phyloP scores from a whole-genome alignment of 148 eudicot genomes.

The Rheum nobile region DNA sequence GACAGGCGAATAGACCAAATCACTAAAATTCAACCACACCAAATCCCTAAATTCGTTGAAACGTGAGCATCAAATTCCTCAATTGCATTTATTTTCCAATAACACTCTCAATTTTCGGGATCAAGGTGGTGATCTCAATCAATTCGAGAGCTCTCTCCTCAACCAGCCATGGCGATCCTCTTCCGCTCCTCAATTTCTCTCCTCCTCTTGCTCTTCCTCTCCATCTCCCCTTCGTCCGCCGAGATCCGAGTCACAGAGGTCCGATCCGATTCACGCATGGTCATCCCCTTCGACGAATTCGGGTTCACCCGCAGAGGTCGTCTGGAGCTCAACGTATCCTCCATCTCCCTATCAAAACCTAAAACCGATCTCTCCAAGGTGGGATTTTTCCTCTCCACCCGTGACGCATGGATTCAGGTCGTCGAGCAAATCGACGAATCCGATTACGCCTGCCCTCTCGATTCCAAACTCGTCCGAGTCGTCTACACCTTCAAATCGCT shows the following conservation, averaged over 20 bases:
- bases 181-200: slow-evolving; percentile 10
- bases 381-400: slow-evolving; percentile 67
- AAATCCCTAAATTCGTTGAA: slow-evolving; percentile 1
- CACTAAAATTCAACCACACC: background rate
- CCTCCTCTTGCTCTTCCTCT: slow-evolving; percentile 2
- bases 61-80: background rate
- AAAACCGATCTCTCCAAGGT: slow-evolving; percentile 30
- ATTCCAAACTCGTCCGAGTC: slow-evolving; percentile 21
- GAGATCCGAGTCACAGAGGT: slow-evolving; percentile 51
- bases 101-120: background rate
- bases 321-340: slow-evolving; percentile 50
- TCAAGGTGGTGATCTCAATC: background rate
- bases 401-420: slow-evolving; percentile 48
- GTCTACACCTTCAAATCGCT: slow-evolving; percentile 40
- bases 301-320: slow-evolving; percentile 72
- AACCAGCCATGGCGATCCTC: slow-evolving; percentile 13
- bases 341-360: slow-evolving; percentile 24
- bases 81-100: background rate
- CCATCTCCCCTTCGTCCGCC: slow-evolving; percentile 21
- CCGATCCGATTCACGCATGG: slow-evolving; percentile 42
- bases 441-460: slow-evolving; percentile 40
- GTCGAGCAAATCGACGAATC: slow-evolving; percentile 46
- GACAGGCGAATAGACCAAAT: background rate
- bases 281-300: slow-evolving; percentile 73
- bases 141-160: background rate